Evolutionary conservation across 2,329 filamentous ascomycete species (phyloP), one percentile per base, ranked within the genome.

Genomic region (Aspergillus amoenus): DNA sequence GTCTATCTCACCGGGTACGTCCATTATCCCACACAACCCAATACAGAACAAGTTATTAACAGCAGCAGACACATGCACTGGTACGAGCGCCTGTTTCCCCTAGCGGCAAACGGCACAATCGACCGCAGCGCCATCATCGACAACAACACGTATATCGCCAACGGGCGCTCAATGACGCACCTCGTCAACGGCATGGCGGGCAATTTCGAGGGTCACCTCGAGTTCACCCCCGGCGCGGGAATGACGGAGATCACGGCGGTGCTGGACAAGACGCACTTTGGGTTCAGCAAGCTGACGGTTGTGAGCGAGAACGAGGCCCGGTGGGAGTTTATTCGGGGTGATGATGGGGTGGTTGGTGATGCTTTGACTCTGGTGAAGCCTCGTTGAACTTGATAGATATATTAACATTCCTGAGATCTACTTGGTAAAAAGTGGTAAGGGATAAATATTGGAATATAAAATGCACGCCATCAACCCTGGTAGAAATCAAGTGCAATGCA

Each of bases 121-220:
- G 70, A 80, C 68, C 59, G 60, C 1, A 55, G 52, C 5, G 75
- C 76, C 1, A 69, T 82, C 40, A 57, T 80, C 49, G 72, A 80
- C 67, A 78, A 81, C 59, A 73, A 79, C 66, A 82, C 79, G 9
- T 82, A 81, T 69, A 62, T 65, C 46, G 75, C 76, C 53, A 81
- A 81, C 1, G 80, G 80, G 45, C 72, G 70, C 22, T 80, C 78
- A 17, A 77, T 82, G 58, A 79, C 78, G 2, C 79, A 82, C 57
- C 70, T 83, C 34, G 71, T 79, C 67, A 82, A 82, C 64, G 81
- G 80, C n/a, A 79, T 79, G 73, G 81, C 81, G 3, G 80, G 81
- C 21, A 82, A 82, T 59, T 76, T 82, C 43, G 80, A 82, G 61
- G 78, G 75, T 56, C 80, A 82, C 68, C 76, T 71, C 59, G 73